Base-by-base conservation (phyloP, 2,329 filamentous ascomycete genomes). In the Hymenoscyphus albidus region DNA sequence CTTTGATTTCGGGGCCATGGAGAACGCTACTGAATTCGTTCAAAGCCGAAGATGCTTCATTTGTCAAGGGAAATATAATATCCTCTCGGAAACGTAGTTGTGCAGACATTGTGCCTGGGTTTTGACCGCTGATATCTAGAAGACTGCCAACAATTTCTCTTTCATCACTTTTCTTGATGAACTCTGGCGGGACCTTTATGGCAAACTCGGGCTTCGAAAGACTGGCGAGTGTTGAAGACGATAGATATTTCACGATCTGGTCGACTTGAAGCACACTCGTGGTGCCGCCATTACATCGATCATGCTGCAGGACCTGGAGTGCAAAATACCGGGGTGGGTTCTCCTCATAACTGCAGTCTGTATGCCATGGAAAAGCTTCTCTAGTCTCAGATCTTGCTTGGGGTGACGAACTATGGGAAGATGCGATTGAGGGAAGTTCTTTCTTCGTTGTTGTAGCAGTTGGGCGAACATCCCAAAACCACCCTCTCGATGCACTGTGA, bases 361-460 rank as follows among this genome's bases (percentile, higher is more conserved):
- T 74, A 61, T 75, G 73, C 73, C 73, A 75, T n/a, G 72, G 73
- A 59, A 75, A 75, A 10, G 69, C 66, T n/a, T 72, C 44, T 59
- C 68, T 72, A 0, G 71, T 74, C 65, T 73, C 69, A 2, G 70
- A 72, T 57, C 71, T 64, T 31, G 70, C 70, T 27, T 68, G 67
- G 22, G 56, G 56, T 27, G 18, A 64, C 27, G 18, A 64, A 31
- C 63, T 51, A 70, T 56, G 4, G 48, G 44, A 22, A 3, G 44
- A 3, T 51, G 44, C 7, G 44, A n/a, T 22, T 18, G 18, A 9
- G 44, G 44, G n/a, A 16, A 10, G 3, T 27, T 54, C 48, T 54
- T n/a, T 4, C 22, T 54, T 54, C 12, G 18, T 3, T 61, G 66
- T 35, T 67, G 64, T 10, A 64, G 64, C 12, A 7, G n/a, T 67